Evolutionary conservation across 2,329 filamentous ascomycete species (phyloP), one percentile per base, ranked within the genome.

Genomic region (Fusarium zealandicum): DNA sequence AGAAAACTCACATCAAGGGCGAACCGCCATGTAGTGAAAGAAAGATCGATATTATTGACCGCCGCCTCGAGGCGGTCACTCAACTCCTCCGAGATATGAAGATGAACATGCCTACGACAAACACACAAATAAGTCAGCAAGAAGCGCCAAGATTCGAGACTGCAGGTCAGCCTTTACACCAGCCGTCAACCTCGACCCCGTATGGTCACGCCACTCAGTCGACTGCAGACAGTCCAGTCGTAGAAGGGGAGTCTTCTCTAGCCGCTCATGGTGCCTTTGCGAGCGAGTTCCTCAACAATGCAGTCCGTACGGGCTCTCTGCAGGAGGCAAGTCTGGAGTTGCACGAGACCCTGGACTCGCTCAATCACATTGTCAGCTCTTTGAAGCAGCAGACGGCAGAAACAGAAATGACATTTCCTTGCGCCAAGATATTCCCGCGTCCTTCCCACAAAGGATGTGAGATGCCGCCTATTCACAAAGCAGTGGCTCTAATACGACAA

Each of bases 191-290:
- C 8, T 61, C 65, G 16, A 61, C 64, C 1, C 60, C 59, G 2
- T 66, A 55, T 30, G 58, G 61, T 2, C 51, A 63, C 16, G 50
- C 58, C 16, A 41, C 61, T 13, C 60, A 62, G 16, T 17, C 58
- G 6, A 52, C 60, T 37, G 51, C 64, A 16, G 67, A 69, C 5
- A 70, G 66, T n/a, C 65, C 68, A 5, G 67, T 74, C 3, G 66
- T 79, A 8, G 77, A 80, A 38, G 78, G 77, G 7, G 75, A 76
- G 53, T 78, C 76, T 3, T 80, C 77, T 2, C 57, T 80, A 18
- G 72, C 77, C 6, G 78, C 78, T 2, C 78, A 80, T 49, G 76
- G 77, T 2, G 73, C 72, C 11, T 80, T 80, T 56, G 78, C 78
- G 28, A 78, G 74, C 17, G 75, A 80, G 41, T 76, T 80, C 36